Evolutionary conservation across 129 eudicot genomes (phyloP).

Genomic region (Dittrichia graveolens): DNA sequence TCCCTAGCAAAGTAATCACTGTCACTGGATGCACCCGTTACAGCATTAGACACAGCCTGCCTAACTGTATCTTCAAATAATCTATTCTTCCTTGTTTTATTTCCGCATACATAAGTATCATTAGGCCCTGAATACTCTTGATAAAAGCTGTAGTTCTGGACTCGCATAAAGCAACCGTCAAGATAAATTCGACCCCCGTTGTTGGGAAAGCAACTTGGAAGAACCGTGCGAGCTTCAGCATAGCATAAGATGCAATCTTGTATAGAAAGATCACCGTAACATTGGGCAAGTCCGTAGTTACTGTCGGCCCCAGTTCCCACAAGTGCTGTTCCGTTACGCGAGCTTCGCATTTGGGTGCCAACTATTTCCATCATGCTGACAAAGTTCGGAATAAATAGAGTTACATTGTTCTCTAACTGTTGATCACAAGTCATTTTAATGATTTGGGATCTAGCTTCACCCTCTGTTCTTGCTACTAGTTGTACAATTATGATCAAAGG

Average conservation of each 20-base stretch:
- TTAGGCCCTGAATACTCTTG: constrained; percentile 51
- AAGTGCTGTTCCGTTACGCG: constrained; percentile 48
- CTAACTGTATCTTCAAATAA: constrained; percentile 41
- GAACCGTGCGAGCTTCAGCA: constrained; percentile 65
- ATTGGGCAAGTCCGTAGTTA: constrained; percentile 63
- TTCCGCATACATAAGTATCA: constrained; percentile 58
- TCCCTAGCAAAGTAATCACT: constrained; percentile 42
- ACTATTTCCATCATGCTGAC: constrained; percentile 59
- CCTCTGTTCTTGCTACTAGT: constrained; percentile 34
- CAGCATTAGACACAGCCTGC: constrained; percentile 53
- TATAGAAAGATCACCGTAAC: constrained; percentile 72
- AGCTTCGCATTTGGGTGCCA: constrained; percentile 45
- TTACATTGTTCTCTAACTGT: constrained; percentile 43
- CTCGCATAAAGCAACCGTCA: constrained; percentile 77
- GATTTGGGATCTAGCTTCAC: constrained; percentile 57
- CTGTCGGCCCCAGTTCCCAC: constrained; percentile 53
- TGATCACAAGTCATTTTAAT: constrained; percentile 40
- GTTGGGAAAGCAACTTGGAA: constrained; percentile 69
- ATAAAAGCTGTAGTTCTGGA: constrained; percentile 58
- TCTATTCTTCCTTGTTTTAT: constrained; percentile 37
- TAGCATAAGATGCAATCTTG: constrained; percentile 69
- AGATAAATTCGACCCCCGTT: constrained; percentile 65
- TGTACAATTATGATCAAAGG: constrained; percentile 27
- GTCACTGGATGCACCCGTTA: constrained; percentile 33
- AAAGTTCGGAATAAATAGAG: constrained; percentile 50